Base-by-base conservation (phyloP, 1,139 yeast genomes). In the Trichomonascaceae sp. region DNA sequence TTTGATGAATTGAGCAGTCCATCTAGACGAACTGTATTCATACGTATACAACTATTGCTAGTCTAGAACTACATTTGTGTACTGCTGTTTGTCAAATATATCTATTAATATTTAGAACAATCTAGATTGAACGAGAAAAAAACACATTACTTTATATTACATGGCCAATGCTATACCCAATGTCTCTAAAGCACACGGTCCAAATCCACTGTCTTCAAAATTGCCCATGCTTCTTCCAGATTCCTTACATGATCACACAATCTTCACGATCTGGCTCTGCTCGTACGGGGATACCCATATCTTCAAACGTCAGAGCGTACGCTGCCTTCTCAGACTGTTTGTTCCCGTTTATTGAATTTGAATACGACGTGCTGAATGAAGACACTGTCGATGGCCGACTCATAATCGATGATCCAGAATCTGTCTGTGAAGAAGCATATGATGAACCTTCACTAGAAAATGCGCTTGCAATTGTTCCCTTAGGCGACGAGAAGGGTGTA, bases 221-320 rank as follows among this genome's bases (percentile, higher is more conserved):
- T 8, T 8, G 32, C 10, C 32, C 32, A 27, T 27, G 32, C 8
- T 46, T 10, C 17, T 32, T 20, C 15, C 15, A 18, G 9, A 9
- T 22, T 22, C 27, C 38, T 53, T 61, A 67, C 70, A 67, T 67
- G 47, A 67, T 59, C 19, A 58, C 53, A 57, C 70, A 67, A 27
- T 66, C 70, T 27, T 61, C 64, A 46, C 62, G 61, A 36, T 61
- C 61, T 15, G 41, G 41, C 48, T 63, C 63, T 45, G 52, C 50
- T 19, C 59, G 60, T 13, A 56, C 48, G 3, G 70, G 68, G 17
- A 67, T 61, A 12, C 67, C 67, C 70, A 67, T 67, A 48, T 66
- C 70, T 45, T 67, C 70, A 56, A 67, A 67, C n/a, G 69, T 67
- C 56, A 86, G 85, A 63, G 96, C 87, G 75, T 86, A 95, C 3